Percentiles rank a stretch among this genome's conserved stretches.
Evolutionary conservation across 169 alveolate species (phyloP).

Genomic region (Cryptosporidium ubiquitum): DNA sequence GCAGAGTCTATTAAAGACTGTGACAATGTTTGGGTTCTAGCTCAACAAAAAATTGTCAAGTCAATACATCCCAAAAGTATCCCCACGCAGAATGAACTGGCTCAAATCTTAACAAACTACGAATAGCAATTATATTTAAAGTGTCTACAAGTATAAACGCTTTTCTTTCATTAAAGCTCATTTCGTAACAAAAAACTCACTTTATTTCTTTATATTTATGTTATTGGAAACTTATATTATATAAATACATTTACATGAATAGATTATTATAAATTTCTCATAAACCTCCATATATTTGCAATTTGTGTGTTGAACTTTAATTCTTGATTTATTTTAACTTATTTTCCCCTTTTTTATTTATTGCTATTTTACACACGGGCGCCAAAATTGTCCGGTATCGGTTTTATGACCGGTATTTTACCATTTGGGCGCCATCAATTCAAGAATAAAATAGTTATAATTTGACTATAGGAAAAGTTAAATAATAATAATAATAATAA

Average conservation of each 20-base stretch:
- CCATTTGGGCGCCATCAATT: background rate
- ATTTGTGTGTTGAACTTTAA: background rate
- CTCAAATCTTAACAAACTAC: slow-evolving; percentile 34
- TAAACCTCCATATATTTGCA: background rate
- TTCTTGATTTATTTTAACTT: no score
- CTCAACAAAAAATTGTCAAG: slow-evolving; percentile 38
- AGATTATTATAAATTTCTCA: background rate
- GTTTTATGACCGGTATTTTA: background rate
- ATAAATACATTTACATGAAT: background rate
- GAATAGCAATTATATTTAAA: background rate
- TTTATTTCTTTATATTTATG: no score
- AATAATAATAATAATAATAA: background rate
- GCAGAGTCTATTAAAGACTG: slow-evolving; percentile 63
- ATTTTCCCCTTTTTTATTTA: background rate
- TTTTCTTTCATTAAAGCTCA: background rate
- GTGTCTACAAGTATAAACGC: background rate
- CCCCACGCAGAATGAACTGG: slow-evolving; percentile 62
- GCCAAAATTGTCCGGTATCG: background rate
- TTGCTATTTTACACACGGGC: background rate
- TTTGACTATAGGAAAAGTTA: background rate
- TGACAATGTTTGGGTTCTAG: slow-evolving; percentile 29
- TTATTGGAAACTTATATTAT: background rate
- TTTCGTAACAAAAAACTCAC: background rate
- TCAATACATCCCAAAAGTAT: slow-evolving; percentile 33
- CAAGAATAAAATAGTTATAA: background rate